phyloP scores from a whole-genome alignment of 176 grass and related monocot species.

The Alopecurus myosuroides region DNA sequence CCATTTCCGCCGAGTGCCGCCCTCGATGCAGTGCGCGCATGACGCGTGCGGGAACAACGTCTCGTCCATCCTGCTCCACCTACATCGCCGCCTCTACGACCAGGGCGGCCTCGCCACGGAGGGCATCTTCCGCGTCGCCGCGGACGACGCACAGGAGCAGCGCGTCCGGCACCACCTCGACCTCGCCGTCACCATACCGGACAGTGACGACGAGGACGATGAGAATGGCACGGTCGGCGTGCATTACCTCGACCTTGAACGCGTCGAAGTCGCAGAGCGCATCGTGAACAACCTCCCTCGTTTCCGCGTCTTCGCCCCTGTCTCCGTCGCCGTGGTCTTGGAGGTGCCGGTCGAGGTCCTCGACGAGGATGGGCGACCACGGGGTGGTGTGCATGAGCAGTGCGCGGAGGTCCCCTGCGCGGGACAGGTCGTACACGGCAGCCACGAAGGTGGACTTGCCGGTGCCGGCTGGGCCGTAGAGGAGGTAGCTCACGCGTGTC shows the following conservation, averaged over 20 bases:
- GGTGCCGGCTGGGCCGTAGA: conserved; percentile 75
- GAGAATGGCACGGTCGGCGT: conserved; percentile 14
- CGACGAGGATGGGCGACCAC: conserved; percentile 65
- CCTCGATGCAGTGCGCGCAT: conserved; percentile 87
- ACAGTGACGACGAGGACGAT: conserved; percentile 6
- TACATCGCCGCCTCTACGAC: conserved; percentile 60
- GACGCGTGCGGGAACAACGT: conserved; percentile 58
- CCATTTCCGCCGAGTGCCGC: conserved; percentile 41
- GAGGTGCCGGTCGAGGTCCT: conserved; percentile 74
- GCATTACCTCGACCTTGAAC: too few relatives aligned
- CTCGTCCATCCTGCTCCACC: conserved; percentile 57
- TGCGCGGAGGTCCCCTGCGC: conserved; percentile 41
- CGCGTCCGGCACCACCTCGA: conserved; percentile 57
- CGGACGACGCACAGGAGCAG: conserved; percentile 65
- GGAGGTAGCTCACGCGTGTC: conserved; percentile 67
- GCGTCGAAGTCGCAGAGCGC: too few relatives aligned
- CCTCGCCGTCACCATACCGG: conserved; percentile 51
- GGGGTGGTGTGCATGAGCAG: conserved; percentile 65
- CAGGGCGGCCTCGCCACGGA: conserved; percentile 53
- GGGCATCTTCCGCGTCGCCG: conserved; percentile 80
- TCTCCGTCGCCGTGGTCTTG: not conserved
- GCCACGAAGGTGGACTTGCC: conserved; percentile 91
- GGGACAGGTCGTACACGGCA: conserved; percentile 74
- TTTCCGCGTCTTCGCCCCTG: not conserved
- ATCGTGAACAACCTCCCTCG: too few relatives aligned